These are phyloP conservation scores for Aspergillus chevalieri DNA, from an alignment of 2,329 filamentous ascomycete species.

Conservation along the genomic window DNA sequence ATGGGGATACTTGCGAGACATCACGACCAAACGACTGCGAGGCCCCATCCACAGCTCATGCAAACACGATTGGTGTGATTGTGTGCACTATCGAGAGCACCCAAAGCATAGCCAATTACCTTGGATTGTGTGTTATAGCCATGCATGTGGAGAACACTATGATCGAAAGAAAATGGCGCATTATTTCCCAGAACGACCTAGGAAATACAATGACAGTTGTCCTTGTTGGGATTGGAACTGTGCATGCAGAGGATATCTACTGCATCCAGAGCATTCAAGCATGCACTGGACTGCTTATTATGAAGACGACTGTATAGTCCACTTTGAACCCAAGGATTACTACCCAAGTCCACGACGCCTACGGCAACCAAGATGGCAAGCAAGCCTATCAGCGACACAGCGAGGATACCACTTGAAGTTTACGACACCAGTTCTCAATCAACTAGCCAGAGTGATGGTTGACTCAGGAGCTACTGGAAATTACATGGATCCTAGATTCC, in stretches of 20 bases:
- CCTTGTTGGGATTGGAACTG: not conserved
- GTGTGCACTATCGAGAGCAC: no score
- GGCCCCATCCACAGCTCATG: not conserved
- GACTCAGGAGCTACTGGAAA: not conserved
- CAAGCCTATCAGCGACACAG: not conserved
- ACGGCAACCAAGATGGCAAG: not conserved
- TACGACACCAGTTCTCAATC: not conserved
- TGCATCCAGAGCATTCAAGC: not conserved
- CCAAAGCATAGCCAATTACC: no score
- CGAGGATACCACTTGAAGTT: not conserved
- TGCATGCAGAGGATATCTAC: not conserved
- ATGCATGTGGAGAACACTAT: no score
- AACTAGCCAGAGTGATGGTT: not conserved
- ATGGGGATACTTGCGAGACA: not conserved
- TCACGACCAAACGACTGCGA: not conserved
- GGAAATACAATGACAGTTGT: no score
- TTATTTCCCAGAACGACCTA: no score
- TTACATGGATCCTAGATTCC: not conserved
- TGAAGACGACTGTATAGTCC: not conserved
- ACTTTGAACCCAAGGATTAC: not conserved
- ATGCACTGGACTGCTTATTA: not conserved
- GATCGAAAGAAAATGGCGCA: no score
- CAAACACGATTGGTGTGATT: no score
- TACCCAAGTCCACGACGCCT: not conserved
- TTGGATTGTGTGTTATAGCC: no score